Evolutionary conservation across 2,329 filamentous ascomycete species (phyloP).

Genomic region (Lachnellula hyalina): DNA sequence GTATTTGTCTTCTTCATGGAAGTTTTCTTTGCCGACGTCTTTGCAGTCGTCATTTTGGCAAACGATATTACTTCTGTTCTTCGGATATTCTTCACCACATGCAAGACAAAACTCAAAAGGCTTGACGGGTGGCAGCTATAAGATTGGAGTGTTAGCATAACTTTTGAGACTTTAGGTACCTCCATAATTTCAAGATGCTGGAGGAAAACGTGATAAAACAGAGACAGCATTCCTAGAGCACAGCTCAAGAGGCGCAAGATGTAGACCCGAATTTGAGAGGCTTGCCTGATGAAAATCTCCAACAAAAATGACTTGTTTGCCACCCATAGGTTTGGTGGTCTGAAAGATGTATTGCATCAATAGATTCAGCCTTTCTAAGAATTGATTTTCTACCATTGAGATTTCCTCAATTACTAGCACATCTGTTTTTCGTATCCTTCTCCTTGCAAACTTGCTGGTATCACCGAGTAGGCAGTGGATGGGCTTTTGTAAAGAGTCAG

Average conservation of each 20-base stretch:
- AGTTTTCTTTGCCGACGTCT: neutral
- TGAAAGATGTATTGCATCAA: constrained; percentile 15
- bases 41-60: constrained; percentile 8
- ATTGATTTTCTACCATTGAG: constrained; percentile 28
- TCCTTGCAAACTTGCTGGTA: neutral
- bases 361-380: constrained; percentile 23
- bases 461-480: constrained; percentile 6
- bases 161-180: too few species aligned
- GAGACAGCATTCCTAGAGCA: too few species aligned
- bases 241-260: too few species aligned
- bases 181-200: too few species aligned
- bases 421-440: constrained; percentile 7
- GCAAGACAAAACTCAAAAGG: constrained; percentile 23
- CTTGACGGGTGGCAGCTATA: constrained; percentile 26
- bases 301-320: constrained; percentile 26
- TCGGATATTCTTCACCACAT: constrained; percentile 14
- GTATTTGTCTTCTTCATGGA: constrained; percentile 22
- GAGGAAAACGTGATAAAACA: too few species aligned
- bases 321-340: constrained; percentile 19
- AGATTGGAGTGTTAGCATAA: too few species aligned
- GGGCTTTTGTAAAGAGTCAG: constrained; percentile 18
- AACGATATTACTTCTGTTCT: neutral
- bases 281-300: constrained; percentile 24
- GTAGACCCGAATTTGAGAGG: too few species aligned
- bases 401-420: constrained; percentile 28